Conservation (phyloP, 2,329 filamentous ascomycete genomes). For the Phyllosticta capitalensis region DNA sequence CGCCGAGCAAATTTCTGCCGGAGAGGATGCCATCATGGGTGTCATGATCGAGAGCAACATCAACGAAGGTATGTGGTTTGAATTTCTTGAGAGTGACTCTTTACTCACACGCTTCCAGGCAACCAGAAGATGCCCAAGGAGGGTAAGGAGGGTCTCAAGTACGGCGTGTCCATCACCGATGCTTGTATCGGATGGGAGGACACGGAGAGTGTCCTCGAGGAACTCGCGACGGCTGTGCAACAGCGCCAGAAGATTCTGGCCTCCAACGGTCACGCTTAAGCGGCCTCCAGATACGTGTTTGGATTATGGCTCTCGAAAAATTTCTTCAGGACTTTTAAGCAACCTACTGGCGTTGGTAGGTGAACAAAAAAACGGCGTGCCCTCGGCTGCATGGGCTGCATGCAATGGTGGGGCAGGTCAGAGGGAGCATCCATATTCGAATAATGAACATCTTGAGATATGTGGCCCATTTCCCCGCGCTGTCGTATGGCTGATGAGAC, state of each 20-base stretch:
- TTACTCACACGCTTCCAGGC: conserved; percentile 32
- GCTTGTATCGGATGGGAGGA: conserved; percentile 94
- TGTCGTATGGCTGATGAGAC: background rate
- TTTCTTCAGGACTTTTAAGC: background rate
- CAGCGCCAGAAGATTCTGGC: conserved; percentile 50
- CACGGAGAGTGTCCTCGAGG: conserved; percentile 68
- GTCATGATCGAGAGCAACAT: conserved; percentile 99
- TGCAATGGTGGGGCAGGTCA: background rate
- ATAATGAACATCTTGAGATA: background rate
- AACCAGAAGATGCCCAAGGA: conserved; percentile 86
- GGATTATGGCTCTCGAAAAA: background rate
- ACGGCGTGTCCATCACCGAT: conserved; percentile 94
- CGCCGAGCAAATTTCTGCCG: conserved; percentile 73
- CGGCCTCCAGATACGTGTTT: no score
- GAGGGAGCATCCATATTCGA: background rate
- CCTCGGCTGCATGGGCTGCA: background rate
- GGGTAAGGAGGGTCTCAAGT: conserved; percentile 75
- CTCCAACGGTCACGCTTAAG: conserved; percentile 22
- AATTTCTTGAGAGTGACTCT: conserved; percentile 22
- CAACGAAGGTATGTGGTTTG: conserved; percentile 61
- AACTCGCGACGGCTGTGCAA: conserved; percentile 70
- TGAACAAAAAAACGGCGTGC: background rate
- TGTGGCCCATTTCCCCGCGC: background rate
- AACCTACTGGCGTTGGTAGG: background rate
- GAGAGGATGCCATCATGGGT: conserved; percentile 83